These are phyloP conservation scores for Solanum bulbocastanum DNA, from an alignment of 257 asterid genomes.

Conservation along the genomic window DNA sequence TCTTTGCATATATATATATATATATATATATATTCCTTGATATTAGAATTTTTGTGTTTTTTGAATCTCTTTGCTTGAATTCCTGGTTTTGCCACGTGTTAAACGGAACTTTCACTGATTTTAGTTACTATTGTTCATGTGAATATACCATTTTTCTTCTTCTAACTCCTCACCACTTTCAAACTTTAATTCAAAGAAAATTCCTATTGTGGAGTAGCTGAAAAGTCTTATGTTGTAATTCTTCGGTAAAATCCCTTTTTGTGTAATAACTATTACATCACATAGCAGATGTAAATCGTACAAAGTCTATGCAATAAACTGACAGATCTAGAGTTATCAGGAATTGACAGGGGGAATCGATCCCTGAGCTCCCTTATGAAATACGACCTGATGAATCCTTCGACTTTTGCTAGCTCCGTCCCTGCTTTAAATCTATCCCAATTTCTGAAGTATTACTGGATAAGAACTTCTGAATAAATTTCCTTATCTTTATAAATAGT, in stretches of 20 bases:
- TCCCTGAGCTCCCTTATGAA: no score
- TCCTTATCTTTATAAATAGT: neutral
- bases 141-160: neutral
- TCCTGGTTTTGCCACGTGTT: neutral
- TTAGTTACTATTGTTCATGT: neutral
- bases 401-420: no score
- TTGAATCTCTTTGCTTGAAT: neutral
- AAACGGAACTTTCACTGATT: neutral
- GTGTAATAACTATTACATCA: no score
- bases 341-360: neutral
- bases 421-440: neutral
- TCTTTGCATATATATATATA: no score
- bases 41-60: neutral
- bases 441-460: neutral
- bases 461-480: neutral
- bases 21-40: neutral
- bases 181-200: neutral
- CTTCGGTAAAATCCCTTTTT: neutral
- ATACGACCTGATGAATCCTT: accelerated
- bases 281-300: neutral
- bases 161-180: neutral
- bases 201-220: neutral
- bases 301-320: neutral
- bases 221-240: neutral
- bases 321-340: neutral